Percentiles rank a stretch among this genome's conserved stretches.
Evolutionary conservation across 2,329 filamentous ascomycete species (phyloP).

Genomic region (Thielaviopsis cerberus): DNA sequence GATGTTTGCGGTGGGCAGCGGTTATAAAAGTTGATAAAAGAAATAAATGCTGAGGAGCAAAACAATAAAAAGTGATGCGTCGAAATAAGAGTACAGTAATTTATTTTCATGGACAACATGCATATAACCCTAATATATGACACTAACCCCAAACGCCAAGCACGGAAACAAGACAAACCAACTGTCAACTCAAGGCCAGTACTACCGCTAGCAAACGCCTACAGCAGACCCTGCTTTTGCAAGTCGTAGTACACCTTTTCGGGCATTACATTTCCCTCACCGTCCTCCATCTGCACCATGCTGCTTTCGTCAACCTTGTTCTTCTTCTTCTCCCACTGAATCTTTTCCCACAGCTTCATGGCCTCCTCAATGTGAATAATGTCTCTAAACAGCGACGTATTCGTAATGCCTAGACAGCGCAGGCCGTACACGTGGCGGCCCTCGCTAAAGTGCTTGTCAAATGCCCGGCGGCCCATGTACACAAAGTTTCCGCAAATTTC

Average conservation of each 20-base stretch:
- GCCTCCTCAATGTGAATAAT: conserved; percentile 88
- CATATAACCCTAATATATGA: not conserved
- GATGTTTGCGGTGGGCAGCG: too few species aligned
- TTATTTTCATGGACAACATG: not conserved
- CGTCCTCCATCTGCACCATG: conserved; percentile 96
- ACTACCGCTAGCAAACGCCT: conserved; percentile 15
- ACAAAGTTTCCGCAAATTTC: conserved; percentile 97
- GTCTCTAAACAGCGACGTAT: conserved; percentile 77
- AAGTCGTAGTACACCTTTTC: conserved; percentile 95
- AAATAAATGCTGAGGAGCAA: not conserved
- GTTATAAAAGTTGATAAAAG: too few species aligned
- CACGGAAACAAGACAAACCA: not conserved
- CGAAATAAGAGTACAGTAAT: not conserved
- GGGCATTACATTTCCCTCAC: conserved; percentile 94
- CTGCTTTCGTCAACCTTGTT: conserved; percentile 59
- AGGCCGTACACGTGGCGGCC: conserved; percentile 81
- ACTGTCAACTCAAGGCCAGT: too few species aligned
- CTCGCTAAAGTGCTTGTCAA: conserved; percentile 98
- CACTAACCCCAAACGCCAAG: conserved; percentile 7
- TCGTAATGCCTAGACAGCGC: conserved; percentile 84
- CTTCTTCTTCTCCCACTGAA: conserved; percentile 68
- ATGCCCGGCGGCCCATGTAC: conserved; percentile 92
- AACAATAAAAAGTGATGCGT: not conserved
- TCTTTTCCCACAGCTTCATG: conserved; percentile 76
- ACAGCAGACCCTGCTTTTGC: conserved; percentile 76